Base-by-base conservation (phyloP, 1,139 yeast genomes). In the Debaryomyces subglobosus region DNA sequence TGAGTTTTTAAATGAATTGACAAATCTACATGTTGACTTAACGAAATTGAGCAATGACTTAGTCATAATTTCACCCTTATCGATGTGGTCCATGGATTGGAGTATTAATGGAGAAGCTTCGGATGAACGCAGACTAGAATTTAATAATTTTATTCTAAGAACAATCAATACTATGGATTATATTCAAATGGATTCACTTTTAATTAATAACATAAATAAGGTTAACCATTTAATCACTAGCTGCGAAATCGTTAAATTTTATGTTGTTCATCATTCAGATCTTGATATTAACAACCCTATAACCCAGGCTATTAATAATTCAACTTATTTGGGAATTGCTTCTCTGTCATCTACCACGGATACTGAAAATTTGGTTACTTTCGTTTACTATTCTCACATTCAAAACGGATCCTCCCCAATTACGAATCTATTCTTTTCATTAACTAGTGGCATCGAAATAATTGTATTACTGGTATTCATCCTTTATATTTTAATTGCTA, bases 141-240 rank as follows among this genome's bases (percentile, higher is more conserved):
- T 61, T 49, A 61, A 61, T 33, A 55, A 52, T 24, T 60, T 54
- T 45, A 49, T 65, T 21, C 53, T 68, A 45, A 61, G 61, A 37
- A 53, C 57, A 42, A 50, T 72, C 40, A 72, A 72, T 50, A 67
- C 63, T 47, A 63, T 64, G 40, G 49, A 63, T 39, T 55, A 58
- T 30, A 50, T 48, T 24, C 53, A 56, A 23, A 46, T 59, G 13
- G 54, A 67, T 15, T 57, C 61, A 12, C 53, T 71, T 16, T 69
- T 65, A 47, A 65, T 82, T 21, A 72, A 78, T 33, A 74, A 79
- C 2, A 58, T 81, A 2, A 59, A 63, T 35, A 73, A 74, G 47
- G 68, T 73, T 9, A 82, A 84, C 57, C 85, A 85, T 18, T 56
- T 81, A 9, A 69, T 82, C 10, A 68, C 68, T 46, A 65, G 72